Conservation (phyloP, 2,329 filamentous ascomycete species). For the Diplodia mutila region DNA sequence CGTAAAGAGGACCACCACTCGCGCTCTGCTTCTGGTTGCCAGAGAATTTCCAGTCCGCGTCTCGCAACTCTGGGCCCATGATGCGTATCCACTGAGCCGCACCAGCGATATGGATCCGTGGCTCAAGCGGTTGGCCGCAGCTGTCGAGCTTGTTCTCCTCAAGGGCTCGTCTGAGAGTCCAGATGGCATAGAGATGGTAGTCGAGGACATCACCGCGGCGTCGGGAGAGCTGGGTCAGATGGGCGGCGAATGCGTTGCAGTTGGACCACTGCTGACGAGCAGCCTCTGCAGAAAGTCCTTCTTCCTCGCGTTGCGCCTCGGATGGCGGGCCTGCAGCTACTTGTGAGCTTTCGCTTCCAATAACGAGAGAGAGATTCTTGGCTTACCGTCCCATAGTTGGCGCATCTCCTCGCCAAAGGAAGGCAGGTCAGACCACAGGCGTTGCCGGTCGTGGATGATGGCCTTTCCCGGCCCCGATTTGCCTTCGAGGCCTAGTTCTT, state of each 20-base stretch:
- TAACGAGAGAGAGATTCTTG: neutral
- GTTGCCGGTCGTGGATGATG: neutral
- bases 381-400: neutral
- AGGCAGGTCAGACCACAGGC: neutral
- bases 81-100: conserved; percentile 1
- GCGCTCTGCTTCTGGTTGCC: neutral
- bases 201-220: neutral
- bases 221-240: neutral
- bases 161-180: neutral
- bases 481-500: neutral
- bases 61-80: neutral
- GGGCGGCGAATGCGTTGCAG: neutral
- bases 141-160: neutral
- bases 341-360: neutral
- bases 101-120: neutral
- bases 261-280: neutral
- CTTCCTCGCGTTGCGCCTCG: neutral
- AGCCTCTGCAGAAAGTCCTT: neutral
- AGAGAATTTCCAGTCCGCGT: neutral
- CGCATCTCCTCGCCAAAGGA: neutral
- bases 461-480: neutral
- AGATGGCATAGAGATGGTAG: neutral
- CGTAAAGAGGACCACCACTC: neutral
- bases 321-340: neutral
- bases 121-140: neutral